Base-by-base conservation (phyloP, 106 monocot species). In the Dendrobium catenatum region DNA sequence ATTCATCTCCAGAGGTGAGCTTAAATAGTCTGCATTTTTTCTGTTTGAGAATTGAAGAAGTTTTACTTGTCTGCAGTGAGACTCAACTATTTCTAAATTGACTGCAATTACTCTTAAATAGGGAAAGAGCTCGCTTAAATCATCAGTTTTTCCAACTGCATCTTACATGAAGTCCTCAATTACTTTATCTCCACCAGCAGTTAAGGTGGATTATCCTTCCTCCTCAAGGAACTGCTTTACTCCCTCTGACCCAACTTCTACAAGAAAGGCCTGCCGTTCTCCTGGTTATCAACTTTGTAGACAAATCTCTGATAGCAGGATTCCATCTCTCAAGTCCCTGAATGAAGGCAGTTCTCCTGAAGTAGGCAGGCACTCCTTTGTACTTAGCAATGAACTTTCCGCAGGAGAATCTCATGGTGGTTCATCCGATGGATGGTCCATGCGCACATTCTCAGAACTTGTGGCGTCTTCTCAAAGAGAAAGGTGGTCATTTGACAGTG, bases 351-450 rank as follows among this genome's bases (percentile, higher is more conserved):
- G 79, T 67, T 90, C 85, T 64, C 81, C 86, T 24, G 87, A 89
- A 79, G 82, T 55, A 49, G 79, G 73, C 31, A 76, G 79, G 55
- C 81, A 80, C 7, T 86, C 87, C 4, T 81, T 83, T 67, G 82
- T 86, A n/a, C 79, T 88, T 20, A 85, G 85, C 81, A 88, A 86
- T 83, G 91, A 85, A 70, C 64, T 86, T 46, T 86, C 91, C 40
- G 55, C 79, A 37, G 86, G 82, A 82, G 93, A 84, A 55, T 89
- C 90, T 47, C 87, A 89, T 46, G 85, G 86, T 44, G 94, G 84
- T 20, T 90, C 93, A 26, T 96, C 92, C 44, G 92, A 98, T 82
- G 86, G 88, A 18, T 98, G 94, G 97, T 93, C 97, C 29, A 89
- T 76, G 76, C 89, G 87, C 55, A 85, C 89, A n/a, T 98, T 94